These are phyloP conservation scores for Dendrobium huoshanense DNA, from an alignment of 106 monocot genomes.

Conservation along the genomic window DNA sequence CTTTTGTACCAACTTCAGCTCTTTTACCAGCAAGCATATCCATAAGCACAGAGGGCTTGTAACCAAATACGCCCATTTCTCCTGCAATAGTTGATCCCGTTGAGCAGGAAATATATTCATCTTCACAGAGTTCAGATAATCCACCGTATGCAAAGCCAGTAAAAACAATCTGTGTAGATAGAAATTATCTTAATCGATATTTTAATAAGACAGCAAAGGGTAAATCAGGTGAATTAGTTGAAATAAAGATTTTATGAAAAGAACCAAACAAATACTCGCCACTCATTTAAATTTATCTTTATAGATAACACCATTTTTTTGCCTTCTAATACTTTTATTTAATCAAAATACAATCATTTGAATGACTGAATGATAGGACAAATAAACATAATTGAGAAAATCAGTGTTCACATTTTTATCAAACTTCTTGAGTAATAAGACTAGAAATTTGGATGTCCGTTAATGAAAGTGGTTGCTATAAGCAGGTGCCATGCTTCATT, in stretches of 20 bases:
- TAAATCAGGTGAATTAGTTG: background rate
- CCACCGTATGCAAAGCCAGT: conserved; percentile 98
- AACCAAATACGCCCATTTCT: conserved; percentile 95
- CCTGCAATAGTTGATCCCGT: conserved; percentile 96
- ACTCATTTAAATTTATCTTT: background rate
- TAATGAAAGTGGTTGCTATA: background rate
- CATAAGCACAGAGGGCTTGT: conserved; percentile 93
- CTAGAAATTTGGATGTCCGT: background rate
- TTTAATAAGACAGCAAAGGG: background rate
- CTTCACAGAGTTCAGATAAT: conserved; percentile 90
- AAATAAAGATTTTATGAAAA: background rate
- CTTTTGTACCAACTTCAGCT: conserved; percentile 90
- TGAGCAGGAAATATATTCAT: conserved; percentile 93
- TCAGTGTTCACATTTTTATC: background rate
- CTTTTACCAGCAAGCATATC: conserved; percentile 99
- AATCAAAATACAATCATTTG: background rate
- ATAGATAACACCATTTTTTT: background rate
- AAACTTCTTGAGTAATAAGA: background rate
- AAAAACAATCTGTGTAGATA: conserved; percentile 72
- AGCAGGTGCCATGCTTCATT: background rate
- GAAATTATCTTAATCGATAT: background rate
- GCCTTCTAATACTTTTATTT: background rate
- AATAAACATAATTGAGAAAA: background rate
- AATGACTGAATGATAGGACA: background rate
- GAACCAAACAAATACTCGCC: background rate